Base-by-base conservation (phyloP, 2,329 filamentous ascomycete species). In the Helminthosporium solani region DNA sequence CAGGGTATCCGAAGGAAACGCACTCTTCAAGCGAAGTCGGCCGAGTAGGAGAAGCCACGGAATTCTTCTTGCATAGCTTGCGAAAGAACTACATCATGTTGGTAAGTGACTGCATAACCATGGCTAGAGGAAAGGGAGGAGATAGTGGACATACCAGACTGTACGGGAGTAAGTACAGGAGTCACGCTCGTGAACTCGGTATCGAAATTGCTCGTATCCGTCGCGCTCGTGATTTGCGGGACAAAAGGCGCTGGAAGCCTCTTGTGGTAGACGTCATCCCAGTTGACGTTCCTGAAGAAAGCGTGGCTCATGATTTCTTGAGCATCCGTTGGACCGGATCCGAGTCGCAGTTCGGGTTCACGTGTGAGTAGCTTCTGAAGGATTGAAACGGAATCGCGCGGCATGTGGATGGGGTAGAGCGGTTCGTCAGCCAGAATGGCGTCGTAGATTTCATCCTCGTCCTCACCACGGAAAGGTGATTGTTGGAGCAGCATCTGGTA, bases 61-160 rank as follows among this genome's bases (percentile, higher is more conserved):
- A 99, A 99, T 71, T 99, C 91, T 76, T 99, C 94, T 76, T 99
- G 94, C 91, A 97, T 97, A 34, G 90, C 90, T 78, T 97, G 94
- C 21, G 92, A 95, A 54, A 99, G 81, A 35, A 99, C 94, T 96
- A 58, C n/a, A n/a, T 12, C 8, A 31, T 7, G 36, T 42, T 48
- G 20, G 47, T 46, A 51, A 52, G 52, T 50, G 57, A 46, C 58
- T 27, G 34, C 39, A 31, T 44, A n/a, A n/a, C n/a, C n/a, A n/a
- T n/a, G n/a, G n/a, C n/a, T n/a, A n/a, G n/a, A n/a, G n/a, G n/a
- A n/a, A n/a, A n/a, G n/a, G n/a, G n/a, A n/a, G n/a, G n/a, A n/a
- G n/a, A n/a, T n/a, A n/a, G n/a, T n/a, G n/a, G n/a, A n/a, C n/a
- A n/a, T 87, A 95, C 91, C 90, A 73, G 90, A 95, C 74, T 97